Percentiles rank a stretch among this genome's conserved stretches.
Evolutionary conservation across 169 alveolate species (phyloP).

Genomic region (Plasmodium fragile): DNA sequence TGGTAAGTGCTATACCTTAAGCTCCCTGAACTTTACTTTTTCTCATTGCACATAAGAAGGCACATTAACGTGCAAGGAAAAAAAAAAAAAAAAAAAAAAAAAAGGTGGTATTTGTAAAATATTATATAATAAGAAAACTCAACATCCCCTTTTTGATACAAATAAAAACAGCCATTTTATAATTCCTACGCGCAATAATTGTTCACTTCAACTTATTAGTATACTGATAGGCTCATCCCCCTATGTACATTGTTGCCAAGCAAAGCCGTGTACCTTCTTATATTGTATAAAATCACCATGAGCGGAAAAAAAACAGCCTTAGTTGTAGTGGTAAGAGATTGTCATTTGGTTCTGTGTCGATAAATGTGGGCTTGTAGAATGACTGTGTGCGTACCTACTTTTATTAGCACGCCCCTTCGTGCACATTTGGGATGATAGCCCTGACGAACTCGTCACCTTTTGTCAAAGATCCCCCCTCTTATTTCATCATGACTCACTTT

Average conservation of each 20-base stretch:
- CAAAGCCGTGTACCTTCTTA: neutral
- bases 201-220: neutral
- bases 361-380: neutral
- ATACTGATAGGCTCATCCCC: neutral
- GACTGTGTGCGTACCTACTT: neutral
- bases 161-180: neutral
- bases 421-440: neutral
- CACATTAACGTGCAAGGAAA: neutral
- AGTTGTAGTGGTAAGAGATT: slow-evolving; percentile 71
- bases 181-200: neutral
- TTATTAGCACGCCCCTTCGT: neutral
- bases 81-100: neutral
- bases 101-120: neutral
- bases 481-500: neutral
- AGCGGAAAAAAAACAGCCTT: slow-evolving; percentile 72
- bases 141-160: neutral
- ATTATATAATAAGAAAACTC: neutral
- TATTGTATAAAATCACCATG: neutral
- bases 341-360: neutral
- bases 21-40: neutral
- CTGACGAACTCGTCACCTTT: neutral
- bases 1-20: neutral
- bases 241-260: neutral
- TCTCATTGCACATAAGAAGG: neutral
- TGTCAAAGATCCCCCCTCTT: neutral